Evolutionary conservation across 164 flowering plant species (phyloP), one percentile per base, ranked within the genome.

Genomic region (Tetrastigma voinierianum): DNA sequence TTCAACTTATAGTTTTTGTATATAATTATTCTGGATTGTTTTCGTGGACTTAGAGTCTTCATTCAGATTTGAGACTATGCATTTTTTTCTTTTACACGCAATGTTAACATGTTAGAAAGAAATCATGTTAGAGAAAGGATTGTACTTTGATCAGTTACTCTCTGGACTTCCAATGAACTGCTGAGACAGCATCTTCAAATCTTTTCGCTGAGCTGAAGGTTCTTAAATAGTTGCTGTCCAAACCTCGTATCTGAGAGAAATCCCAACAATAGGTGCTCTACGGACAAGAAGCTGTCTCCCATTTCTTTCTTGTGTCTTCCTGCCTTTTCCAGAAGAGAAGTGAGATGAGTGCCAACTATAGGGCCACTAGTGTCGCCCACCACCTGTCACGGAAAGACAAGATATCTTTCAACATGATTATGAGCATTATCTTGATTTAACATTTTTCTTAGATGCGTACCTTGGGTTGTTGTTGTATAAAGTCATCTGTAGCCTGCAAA

Each of bases 141-240:
- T 67, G 46, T 92, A 96, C 99, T 92, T 76, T 90, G 97, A 78
- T 96, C 97, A 57, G 95, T 88, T 17, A 96, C 98, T 76, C 83
- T 80, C 69, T 96, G 95, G 74, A n/a, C n/a, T 73, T 88, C 51
- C 99, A 98, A 58, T 96, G 93, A 61, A 96, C 87, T 70, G 89
- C 91, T 62, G 72, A 57, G 69, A 96, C 74, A n/a, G 98, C 90
- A 48, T 96, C 98, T 75, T 89, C 77, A 96, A 79, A 65, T 77
- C 87, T 71, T 87, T 79, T 89, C 98, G 57, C 78, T 81, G 49
- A 96, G 90, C 67, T 84, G 78, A 40, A 90, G 84, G 55, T 80
- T 81, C 71, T 57, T 83, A 75, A 90, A 84, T 23, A 96, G 82
- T 65, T 87, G 81, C 67, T 86, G 81, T n/a, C 98, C 99, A 77